Conservation (phyloP, 805 yeast species). For the Saccharomycopsis fodiens region DNA sequence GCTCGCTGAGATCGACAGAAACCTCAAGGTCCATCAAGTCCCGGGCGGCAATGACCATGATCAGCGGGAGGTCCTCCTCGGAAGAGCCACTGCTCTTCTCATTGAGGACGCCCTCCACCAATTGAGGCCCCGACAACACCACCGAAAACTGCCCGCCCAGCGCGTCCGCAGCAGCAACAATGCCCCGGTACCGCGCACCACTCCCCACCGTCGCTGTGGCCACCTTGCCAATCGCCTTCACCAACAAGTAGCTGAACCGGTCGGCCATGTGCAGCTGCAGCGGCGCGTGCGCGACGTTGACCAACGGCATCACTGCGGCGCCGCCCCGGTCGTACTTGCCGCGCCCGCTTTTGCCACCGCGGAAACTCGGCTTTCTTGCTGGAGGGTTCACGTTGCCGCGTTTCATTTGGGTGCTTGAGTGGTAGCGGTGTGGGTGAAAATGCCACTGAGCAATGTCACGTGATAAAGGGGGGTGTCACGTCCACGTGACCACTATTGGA, state of each 20-base stretch:
- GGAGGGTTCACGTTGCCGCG: background rate
- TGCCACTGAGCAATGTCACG: no score
- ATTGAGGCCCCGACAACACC: constrained; percentile 30
- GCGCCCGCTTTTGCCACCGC: constrained; percentile 21
- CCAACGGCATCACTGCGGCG: constrained; percentile 16
- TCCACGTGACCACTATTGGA: no score
- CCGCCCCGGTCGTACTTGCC: constrained; percentile 25
- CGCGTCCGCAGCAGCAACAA: constrained; percentile 42
- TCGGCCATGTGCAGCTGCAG: constrained; percentile 37
- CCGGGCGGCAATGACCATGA: constrained; percentile 38
- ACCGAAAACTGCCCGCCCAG: constrained; percentile 29
- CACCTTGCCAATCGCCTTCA: constrained; percentile 52
- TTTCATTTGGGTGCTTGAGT: no score
- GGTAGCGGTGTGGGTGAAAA: no score
- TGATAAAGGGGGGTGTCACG: no score
- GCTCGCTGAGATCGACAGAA: constrained; percentile 31
- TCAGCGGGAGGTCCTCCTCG: constrained; percentile 35
- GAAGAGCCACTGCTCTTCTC: background rate
- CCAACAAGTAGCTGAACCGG: constrained; percentile 45
- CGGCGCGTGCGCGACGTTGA: constrained; percentile 10
- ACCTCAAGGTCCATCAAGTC: constrained; percentile 44
- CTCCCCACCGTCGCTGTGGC: constrained; percentile 54
- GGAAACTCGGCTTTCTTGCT: constrained; percentile 20
- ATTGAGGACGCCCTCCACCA: constrained; percentile 6
- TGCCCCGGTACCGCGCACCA: constrained; percentile 54